Conservation (phyloP, 1,284 basidiomycete species). For the Trichosporon sp. region DNA sequence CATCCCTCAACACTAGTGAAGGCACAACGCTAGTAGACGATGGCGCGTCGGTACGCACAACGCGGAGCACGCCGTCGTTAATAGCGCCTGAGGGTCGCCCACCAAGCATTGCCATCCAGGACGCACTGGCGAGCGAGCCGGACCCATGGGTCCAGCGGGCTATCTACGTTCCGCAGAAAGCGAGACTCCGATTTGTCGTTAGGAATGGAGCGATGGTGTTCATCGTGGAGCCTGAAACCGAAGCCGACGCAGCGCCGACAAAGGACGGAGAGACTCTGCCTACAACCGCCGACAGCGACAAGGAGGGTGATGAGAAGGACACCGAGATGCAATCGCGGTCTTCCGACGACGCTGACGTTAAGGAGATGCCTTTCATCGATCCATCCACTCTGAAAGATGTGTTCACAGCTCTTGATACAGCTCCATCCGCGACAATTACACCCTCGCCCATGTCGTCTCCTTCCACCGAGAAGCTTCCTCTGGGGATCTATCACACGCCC, state of each 20-base stretch:
- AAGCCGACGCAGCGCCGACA: background rate
- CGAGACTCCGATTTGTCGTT: background rate
- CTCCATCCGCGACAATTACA: background rate
- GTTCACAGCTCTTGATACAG: background rate
- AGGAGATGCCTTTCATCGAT: background rate
- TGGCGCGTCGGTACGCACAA: slow-evolving; percentile 5
- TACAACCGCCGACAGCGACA: background rate
- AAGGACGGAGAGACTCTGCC: background rate
- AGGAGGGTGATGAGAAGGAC: background rate
- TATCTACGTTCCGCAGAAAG: background rate
- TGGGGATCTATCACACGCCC: background rate
- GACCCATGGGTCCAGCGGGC: slow-evolving; percentile 1
- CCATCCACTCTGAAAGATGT: background rate
- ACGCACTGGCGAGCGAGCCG: slow-evolving; percentile 1
- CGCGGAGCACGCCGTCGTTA: slow-evolving; percentile 1
- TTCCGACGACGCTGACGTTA: background rate
- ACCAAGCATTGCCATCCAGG: background rate
- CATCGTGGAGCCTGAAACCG: background rate
- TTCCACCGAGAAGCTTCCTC: background rate
- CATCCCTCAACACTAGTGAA: slow-evolving; percentile 29
- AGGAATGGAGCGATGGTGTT: slow-evolving; percentile 14
- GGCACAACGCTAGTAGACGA: slow-evolving; percentile 23
- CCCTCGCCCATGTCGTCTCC: background rate
- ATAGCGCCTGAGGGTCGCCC: slow-evolving; percentile 11
- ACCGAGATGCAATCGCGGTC: too few relatives aligned